Percentiles rank a stretch among this genome's conserved stretches.
These are phyloP conservation scores for Aaosphaeria arxii DNA, from an alignment of 2,329 filamentous ascomycete species.

Conservation along the genomic window DNA sequence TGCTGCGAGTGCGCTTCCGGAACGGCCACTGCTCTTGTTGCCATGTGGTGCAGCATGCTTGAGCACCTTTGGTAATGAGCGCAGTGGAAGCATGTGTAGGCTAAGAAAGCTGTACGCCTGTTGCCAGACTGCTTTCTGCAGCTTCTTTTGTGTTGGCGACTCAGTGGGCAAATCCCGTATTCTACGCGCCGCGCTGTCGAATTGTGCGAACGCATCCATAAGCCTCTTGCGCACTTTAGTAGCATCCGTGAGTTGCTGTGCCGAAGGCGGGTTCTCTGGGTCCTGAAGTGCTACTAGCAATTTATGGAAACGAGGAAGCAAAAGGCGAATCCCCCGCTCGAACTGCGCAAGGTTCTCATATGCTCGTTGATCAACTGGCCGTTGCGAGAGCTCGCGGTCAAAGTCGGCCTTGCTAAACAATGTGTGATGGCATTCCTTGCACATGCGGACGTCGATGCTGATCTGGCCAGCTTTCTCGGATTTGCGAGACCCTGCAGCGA, in stretches of 20 bases:
- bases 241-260: slow-evolving; percentile 76
- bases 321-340: slow-evolving; percentile 76
- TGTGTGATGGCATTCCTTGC: slow-evolving; percentile 76
- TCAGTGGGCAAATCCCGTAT: slow-evolving; percentile 75
- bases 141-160: slow-evolving; percentile 66
- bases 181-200: slow-evolving; percentile 75
- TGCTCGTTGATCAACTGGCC: slow-evolving; percentile 71
- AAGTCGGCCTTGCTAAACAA: slow-evolving; percentile 77
- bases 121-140: slow-evolving; percentile 80
- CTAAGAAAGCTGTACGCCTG: slow-evolving; percentile 82
- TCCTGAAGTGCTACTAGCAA: slow-evolving; percentile 71
- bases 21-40: slow-evolving; percentile 27
- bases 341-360: slow-evolving; percentile 86
- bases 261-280: slow-evolving; percentile 61
- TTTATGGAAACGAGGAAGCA: slow-evolving; percentile 82
- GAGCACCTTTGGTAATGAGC: slow-evolving; percentile 46
- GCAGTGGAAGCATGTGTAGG: slow-evolving; percentile 85
- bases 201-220: slow-evolving; percentile 85
- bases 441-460: slow-evolving; percentile 83
- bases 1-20: slow-evolving; percentile 50
- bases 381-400: slow-evolving; percentile 62
- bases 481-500: slow-evolving; percentile 54
- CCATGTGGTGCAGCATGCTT: slow-evolving; percentile 56
- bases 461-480: slow-evolving; percentile 53
- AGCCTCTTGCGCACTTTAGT: slow-evolving; percentile 86